Percentiles rank a stretch among this genome's conserved stretches.
These are phyloP conservation scores for Hypoxylon crocopeplum DNA, from an alignment of 495 filamentous ascomycete genomes.

Conservation along the genomic window DNA sequence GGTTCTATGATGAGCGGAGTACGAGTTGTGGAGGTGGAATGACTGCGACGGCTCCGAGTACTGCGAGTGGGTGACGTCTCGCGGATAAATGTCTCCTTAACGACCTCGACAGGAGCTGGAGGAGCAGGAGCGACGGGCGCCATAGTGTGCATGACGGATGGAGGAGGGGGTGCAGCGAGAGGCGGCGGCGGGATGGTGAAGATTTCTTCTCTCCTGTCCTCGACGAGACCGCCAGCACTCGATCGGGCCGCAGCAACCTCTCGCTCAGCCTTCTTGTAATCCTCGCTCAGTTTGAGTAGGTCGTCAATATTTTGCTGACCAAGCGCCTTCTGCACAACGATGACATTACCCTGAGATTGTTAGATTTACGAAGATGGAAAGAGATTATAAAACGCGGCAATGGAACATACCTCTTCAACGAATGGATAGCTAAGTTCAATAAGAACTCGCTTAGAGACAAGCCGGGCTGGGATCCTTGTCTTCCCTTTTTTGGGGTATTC, in stretches of 20 bases:
- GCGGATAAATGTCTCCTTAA: constrained; percentile 47
- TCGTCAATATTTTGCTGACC: constrained; percentile 91
- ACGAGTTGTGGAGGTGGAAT: constrained; percentile 36
- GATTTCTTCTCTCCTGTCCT: constrained; percentile 47
- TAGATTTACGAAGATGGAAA: constrained; percentile 34
- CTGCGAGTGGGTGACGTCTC: constrained; percentile 49
- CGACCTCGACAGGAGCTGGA: constrained; percentile 45
- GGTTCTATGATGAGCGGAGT: constrained; percentile 44
- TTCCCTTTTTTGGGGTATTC: constrained; percentile 83
- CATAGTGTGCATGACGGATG: constrained; percentile 50
- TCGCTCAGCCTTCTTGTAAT: constrained; percentile 62
- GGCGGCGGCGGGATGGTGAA: constrained; percentile 41
- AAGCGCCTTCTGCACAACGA: constrained; percentile 80
- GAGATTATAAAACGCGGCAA: neutral
- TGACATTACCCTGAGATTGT: constrained; percentile 69
- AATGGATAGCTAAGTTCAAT: constrained; percentile 86
- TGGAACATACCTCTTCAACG: constrained; percentile 74
- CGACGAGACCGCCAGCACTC: constrained; percentile 43
- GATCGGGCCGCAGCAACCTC: constrained; percentile 49
- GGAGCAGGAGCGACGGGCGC: constrained; percentile 48
- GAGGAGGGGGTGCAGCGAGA: constrained; percentile 25
- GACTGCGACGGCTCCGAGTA: constrained; percentile 37
- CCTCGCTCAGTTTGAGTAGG: constrained; percentile 79
- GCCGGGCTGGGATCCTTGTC: constrained; percentile 78
- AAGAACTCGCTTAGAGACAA: constrained; percentile 78